These are phyloP conservation scores for Dactylis glomerata DNA, from an alignment of 176 grass and related monocot genomes.

Conservation along the genomic window DNA sequence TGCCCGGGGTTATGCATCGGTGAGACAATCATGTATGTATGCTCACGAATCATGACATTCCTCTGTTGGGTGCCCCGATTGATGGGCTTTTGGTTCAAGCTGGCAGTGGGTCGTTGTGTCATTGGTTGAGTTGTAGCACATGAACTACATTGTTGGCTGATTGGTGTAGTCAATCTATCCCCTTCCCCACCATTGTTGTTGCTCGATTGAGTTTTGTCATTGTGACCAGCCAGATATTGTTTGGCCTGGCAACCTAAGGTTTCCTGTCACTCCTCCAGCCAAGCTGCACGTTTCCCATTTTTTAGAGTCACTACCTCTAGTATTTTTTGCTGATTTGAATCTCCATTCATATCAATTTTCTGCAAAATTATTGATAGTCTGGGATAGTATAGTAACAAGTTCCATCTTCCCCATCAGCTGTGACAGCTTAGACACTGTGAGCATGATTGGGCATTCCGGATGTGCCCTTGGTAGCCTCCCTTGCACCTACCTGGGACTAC, in stretches of 20 bases:
- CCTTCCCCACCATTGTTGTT: neutral
- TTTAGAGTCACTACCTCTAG: too few relatives aligned
- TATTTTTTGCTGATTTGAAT: neutral
- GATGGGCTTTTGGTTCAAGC: neutral
- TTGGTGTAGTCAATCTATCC: neutral
- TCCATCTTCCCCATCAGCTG: too few relatives aligned
- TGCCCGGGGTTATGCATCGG: neutral
- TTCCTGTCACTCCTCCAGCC: too few relatives aligned
- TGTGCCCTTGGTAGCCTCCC: too few relatives aligned
- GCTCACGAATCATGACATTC: neutral
- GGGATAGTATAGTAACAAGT: too few relatives aligned
- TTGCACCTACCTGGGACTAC: too few relatives aligned
- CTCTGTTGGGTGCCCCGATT: neutral
- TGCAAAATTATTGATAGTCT: neutral
- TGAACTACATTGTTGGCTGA: neutral
- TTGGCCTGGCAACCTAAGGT: too few relatives aligned
- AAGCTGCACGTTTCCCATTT: too few relatives aligned
- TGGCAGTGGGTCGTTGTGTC: neutral
- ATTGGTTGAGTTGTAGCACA: neutral
- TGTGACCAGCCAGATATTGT: too few relatives aligned
- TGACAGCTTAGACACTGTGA: too few relatives aligned
- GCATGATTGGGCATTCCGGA: too few relatives aligned
- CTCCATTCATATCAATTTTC: neutral
- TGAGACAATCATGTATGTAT: neutral
- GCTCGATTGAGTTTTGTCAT: too few relatives aligned